Conservation (phyloP, 2,329 filamentous ascomycete species). For the Trichoderma koningii region DNA sequence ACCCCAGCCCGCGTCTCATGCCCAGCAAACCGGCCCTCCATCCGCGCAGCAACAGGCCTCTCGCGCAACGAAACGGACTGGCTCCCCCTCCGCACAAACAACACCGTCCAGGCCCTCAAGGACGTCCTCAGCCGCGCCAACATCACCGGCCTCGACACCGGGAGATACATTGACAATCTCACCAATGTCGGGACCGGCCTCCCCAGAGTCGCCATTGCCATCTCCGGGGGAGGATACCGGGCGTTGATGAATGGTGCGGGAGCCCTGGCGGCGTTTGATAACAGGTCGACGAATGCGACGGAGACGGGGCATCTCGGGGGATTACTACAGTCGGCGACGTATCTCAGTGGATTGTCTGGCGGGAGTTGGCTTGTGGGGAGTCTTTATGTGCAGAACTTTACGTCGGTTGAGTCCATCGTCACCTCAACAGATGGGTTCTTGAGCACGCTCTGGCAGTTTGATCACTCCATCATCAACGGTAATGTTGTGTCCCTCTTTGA, state of each 20-base stretch:
- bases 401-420: constrained; percentile 54
- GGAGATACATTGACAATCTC: constrained; percentile 29
- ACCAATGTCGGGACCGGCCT: constrained; percentile 30
- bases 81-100: constrained; percentile 29
- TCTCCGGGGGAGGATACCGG: constrained; percentile 78
- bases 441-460: constrained; percentile 43
- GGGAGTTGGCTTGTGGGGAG: constrained; percentile 76
- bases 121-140: constrained; percentile 29
- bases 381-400: constrained; percentile 75
- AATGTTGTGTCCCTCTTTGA: neutral
- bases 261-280: constrained; percentile 72
- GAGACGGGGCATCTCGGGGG: constrained; percentile 59
- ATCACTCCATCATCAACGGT: constrained; percentile 43
- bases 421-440: constrained; percentile 34
- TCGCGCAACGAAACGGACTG: constrained; percentile 31
- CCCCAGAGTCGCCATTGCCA: constrained; percentile 65
- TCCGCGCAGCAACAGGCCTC: constrained; percentile 29
- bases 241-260: constrained; percentile 77
- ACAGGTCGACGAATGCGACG: constrained; percentile 62
- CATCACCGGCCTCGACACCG: constrained; percentile 29
- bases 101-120: constrained; percentile 29
- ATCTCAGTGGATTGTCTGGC: constrained; percentile 72
- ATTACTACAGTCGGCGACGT: constrained; percentile 73
- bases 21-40: constrained; percentile 26
- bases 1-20: constrained; percentile 30